Evolutionary conservation across 257 asterid species (phyloP).

Genomic region (Craterostigma plantagineum): DNA sequence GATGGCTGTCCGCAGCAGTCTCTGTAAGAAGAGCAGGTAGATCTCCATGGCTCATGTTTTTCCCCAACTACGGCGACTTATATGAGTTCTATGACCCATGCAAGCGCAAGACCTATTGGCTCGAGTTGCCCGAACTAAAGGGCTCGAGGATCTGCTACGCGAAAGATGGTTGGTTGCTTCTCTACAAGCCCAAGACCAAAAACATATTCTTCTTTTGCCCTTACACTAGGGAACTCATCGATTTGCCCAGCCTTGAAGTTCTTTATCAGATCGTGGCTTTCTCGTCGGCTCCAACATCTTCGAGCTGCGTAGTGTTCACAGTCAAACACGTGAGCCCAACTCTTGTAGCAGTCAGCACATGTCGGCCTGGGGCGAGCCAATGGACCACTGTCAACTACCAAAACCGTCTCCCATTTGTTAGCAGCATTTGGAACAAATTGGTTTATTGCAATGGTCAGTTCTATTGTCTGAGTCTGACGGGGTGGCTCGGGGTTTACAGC

Average conservation of each 20-base stretch:
- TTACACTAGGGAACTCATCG: constrained; percentile 32
- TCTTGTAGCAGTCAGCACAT: constrained; percentile 45
- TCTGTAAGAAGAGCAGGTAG: constrained; percentile 46
- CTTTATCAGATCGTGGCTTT: constrained; percentile 58
- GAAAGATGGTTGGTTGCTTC: constrained; percentile 73
- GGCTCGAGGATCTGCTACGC: constrained; percentile 54
- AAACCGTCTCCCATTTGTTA: constrained; percentile 54
- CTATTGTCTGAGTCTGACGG: constrained; percentile 62
- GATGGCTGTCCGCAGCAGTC: constrained; percentile 41
- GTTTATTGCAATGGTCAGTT: constrained; percentile 55
- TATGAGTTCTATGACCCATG: constrained; percentile 77
- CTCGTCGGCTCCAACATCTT: constrained; percentile 62
- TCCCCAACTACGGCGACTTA: constrained; percentile 49
- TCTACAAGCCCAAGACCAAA: constrained; percentile 38
- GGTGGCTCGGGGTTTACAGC: constrained; percentile 61
- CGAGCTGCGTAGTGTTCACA: constrained; percentile 52
- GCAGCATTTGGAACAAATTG: constrained; percentile 66
- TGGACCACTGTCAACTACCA: constrained; percentile 47
- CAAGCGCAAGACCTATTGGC: constrained; percentile 34
- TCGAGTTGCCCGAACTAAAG: constrained; percentile 58
- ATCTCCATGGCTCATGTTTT: constrained; percentile 72
- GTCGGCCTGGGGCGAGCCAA: constrained; percentile 49
- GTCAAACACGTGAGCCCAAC: constrained; percentile 52
- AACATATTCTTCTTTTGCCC: constrained; percentile 59
- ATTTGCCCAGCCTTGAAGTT: constrained; percentile 44